Evolutionary conservation across 345 rosid genomes (phyloP), one percentile per base, ranked within the genome.

Genomic region (Salix viminalis): DNA sequence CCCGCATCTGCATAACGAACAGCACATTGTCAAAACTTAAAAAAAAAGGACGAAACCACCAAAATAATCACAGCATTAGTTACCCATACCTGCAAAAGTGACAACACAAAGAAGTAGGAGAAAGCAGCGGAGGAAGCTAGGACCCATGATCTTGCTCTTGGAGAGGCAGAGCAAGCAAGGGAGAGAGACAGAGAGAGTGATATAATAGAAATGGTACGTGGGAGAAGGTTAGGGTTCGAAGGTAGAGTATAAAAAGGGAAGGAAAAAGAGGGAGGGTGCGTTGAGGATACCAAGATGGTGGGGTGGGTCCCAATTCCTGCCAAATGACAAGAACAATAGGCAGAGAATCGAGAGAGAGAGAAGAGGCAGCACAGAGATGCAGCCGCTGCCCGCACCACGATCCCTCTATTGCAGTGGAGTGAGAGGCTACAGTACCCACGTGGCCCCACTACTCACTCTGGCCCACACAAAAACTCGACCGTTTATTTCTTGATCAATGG

Each of bases 1-100:
- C 96, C 94, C 37, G 84, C 90, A 65, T 88, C 96, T 91, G 90
- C 78, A 85, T 61, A 72, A 44, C 18, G 44, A 18, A 30, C 24
- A 42, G 16, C 68, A 76, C 65, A 21, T 5, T 44, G 12, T 56
- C 28, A 66, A 13, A 6, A 28, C 30, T n/a, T n/a, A 28, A 28
- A 28, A 28, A 21, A 0, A 6, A 13, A 2, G 7, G 21, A 13
- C n/a, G 30, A 76, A 10, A n/a, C 15, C 15, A 14, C 30, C 19
- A 37, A 8, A 30, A 39, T 16, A 9, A 0, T 5, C 42, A 41
- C 39, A 26, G n/a, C 4, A 6, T 30, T 2, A 23, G 19, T 3
- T 19, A 11, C 11, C 7, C 34, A 9, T 15, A 76, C 83, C 83
- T 67, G 83, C 76, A 30, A 75, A 6, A 34, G 15, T 21, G 66